Conservation (phyloP, 805 yeast genomes). For the Ogataea nonfermentans region DNA sequence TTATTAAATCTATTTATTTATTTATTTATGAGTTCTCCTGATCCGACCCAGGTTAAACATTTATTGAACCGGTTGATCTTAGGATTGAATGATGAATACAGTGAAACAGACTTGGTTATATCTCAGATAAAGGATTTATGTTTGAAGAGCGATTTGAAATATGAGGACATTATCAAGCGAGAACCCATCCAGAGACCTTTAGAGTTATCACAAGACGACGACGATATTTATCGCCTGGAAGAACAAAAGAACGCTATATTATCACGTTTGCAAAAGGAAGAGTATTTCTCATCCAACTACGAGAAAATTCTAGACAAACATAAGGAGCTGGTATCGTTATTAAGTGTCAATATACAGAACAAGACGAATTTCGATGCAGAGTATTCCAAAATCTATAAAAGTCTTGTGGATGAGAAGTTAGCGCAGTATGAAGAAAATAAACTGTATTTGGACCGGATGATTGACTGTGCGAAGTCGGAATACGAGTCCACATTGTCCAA, state of each 20-base stretch:
- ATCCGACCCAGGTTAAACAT: slow-evolving; percentile 20
- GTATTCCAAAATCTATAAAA: slow-evolving; percentile 18
- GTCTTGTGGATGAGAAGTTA: slow-evolving; percentile 14
- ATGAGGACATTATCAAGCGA: slow-evolving; percentile 2
- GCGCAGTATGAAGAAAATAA: slow-evolving; percentile 16
- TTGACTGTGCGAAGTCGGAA: slow-evolving; percentile 4
- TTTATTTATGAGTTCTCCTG: slow-evolving; percentile 4
- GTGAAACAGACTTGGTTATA: slow-evolving; percentile 20
- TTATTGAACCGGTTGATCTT: slow-evolving; percentile 30
- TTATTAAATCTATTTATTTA: slow-evolving; percentile 13
- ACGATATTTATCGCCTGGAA: slow-evolving; percentile 21
- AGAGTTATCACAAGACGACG: slow-evolving; percentile 13
- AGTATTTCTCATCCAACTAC: slow-evolving; percentile 29
- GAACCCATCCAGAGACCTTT: not conserved
- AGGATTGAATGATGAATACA: slow-evolving; percentile 30
- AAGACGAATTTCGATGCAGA: slow-evolving; percentile 21
- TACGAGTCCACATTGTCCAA: slow-evolving; percentile 12
- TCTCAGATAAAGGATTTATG: slow-evolving; percentile 18
- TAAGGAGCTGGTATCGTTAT: slow-evolving; percentile 26
- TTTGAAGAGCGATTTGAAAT: slow-evolving; percentile 10
- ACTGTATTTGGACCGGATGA: slow-evolving; percentile 9
- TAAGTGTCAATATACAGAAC: slow-evolving; percentile 17
- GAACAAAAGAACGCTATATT: slow-evolving; percentile 28
- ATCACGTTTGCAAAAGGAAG: slow-evolving; percentile 35
- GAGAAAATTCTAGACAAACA: slow-evolving; percentile 29